Conservation (phyloP, 768 basidiomycete species). For the Russula emetica region DNA sequence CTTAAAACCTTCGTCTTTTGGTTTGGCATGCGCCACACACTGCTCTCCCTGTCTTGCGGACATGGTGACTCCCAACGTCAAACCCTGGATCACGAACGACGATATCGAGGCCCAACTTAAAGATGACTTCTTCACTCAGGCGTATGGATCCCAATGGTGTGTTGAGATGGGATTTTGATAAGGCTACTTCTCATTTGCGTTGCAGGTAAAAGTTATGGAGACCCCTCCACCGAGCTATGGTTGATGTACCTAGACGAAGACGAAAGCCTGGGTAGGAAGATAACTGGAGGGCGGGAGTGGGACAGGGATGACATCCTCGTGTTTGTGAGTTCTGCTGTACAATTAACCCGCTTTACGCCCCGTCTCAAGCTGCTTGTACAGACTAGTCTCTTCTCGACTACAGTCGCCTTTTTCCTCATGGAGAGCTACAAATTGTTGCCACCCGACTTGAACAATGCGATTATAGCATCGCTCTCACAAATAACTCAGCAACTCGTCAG, state of each 20-base stretch:
- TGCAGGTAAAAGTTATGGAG: background rate
- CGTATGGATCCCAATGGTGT: background rate
- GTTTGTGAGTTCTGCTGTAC: background rate
- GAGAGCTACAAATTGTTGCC: slow-evolving; percentile 9
- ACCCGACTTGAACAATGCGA: slow-evolving; percentile 2
- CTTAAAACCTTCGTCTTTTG: background rate
- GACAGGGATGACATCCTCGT: slow-evolving; percentile 2
- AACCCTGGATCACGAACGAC: background rate
- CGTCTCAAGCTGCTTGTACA: background rate
- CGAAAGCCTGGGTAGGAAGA: background rate
- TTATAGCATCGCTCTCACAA: slow-evolving; percentile 4
- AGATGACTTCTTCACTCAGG: background rate
- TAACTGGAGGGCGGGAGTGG: background rate
- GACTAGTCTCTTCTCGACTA: slow-evolving; percentile 17
- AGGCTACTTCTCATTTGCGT: background rate
- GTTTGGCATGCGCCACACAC: background rate
- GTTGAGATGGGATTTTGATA: background rate
- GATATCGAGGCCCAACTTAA: slow-evolving; percentile 11
- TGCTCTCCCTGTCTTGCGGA: background rate
- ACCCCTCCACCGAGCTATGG: background rate
- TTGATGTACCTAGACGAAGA: background rate
- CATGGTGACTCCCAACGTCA: background rate
- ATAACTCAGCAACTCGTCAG: slow-evolving; percentile 14
- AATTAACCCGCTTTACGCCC: background rate
- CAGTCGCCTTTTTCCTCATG: slow-evolving; percentile 7